phyloP scores from a whole-genome alignment of 2,329 filamentous ascomycete genomes.

The Paecilomyces formosus region DNA sequence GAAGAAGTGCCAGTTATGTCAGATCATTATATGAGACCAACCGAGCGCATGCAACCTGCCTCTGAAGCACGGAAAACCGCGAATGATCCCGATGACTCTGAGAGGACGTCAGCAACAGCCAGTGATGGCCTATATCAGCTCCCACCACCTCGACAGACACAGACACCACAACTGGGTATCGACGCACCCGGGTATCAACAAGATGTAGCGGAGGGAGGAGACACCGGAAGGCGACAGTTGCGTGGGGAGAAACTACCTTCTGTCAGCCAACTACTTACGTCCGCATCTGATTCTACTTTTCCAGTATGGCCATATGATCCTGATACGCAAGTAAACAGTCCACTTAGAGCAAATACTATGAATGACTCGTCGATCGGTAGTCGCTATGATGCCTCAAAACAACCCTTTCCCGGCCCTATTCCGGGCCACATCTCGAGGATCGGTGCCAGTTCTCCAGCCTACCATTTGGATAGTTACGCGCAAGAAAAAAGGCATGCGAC shows the following conservation, averaged over 20 bases:
- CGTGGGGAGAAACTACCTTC: conserved; percentile 29
- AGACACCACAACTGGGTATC: conserved; percentile 27
- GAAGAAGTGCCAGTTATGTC: conserved; percentile 21
- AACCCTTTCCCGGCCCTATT: conserved; percentile 15
- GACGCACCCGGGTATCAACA: conserved; percentile 22
- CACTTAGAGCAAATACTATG: conserved; percentile 6
- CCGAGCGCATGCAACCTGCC: conserved; percentile 31
- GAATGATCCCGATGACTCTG: conserved; percentile 17
- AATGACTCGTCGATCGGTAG: conserved; percentile 1
- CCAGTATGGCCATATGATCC: conserved; percentile 19
- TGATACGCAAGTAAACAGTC: conserved; percentile 13
- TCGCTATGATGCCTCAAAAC: conserved; percentile 9
- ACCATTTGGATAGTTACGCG: neutral
- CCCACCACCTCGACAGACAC: conserved; percentile 28
- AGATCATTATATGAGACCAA: conserved; percentile 30
- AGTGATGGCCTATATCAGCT: conserved; percentile 30
- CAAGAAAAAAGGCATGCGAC: conserved; percentile 8
- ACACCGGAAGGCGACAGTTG: conserved; percentile 6
- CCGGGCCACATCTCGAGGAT: conserved; percentile 4
- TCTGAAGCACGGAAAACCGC: conserved; percentile 17
- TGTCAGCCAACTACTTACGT: conserved; percentile 33
- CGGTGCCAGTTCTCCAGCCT: neutral
- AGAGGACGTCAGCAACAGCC: conserved; percentile 24
- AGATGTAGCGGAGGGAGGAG: conserved; percentile 14
- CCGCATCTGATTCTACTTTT: conserved; percentile 18